A percentile compares a stretch with the other conserved stretches of the same genome.
Conservation (phyloP, 352 stramenopile genomes). For the Pythium folliculosum region DNA sequence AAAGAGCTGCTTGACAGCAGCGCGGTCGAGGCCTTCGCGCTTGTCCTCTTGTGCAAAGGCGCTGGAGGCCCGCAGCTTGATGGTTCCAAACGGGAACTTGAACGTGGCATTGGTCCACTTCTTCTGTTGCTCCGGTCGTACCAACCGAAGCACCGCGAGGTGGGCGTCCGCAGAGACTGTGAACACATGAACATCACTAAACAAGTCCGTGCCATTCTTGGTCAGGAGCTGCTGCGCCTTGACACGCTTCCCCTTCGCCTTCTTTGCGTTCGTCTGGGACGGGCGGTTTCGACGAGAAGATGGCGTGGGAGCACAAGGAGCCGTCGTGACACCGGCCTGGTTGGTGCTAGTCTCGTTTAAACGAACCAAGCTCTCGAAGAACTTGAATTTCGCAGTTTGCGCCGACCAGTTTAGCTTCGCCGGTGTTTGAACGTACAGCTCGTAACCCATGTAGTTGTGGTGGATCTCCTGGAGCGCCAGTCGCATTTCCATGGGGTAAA, state of each 20-base stretch:
- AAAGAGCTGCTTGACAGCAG: too few species aligned
- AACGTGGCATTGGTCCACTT: slow-evolving; percentile 6
- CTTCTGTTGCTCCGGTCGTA: slow-evolving; percentile 3
- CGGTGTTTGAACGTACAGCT: slow-evolving; percentile 11
- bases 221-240: not conserved
- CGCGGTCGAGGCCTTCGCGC: not conserved
- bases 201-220: not conserved
- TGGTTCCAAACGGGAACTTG: slow-evolving; percentile 7
- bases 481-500: not conserved
- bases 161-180: slow-evolving; percentile 4
- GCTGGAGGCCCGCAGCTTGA: not conserved
- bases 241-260: too few species aligned
- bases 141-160: slow-evolving; percentile 5
- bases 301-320: too few species aligned
- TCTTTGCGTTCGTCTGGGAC: too few species aligned
- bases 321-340: too few species aligned
- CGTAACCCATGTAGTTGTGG: slow-evolving; percentile 2
- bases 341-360: not conserved
- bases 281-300: too few species aligned
- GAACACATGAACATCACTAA: slow-evolving; percentile 7
- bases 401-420: slow-evolving; percentile 9
- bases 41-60: slow-evolving; percentile 1
- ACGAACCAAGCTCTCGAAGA: slow-evolving; percentile 5
- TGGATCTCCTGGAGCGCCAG: not conserved
- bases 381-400: slow-evolving; percentile 14